Evolutionary conservation across 2,329 filamentous ascomycete species (phyloP), one percentile per base, ranked within the genome.

Genomic region (Penicillium hesseltinei): DNA sequence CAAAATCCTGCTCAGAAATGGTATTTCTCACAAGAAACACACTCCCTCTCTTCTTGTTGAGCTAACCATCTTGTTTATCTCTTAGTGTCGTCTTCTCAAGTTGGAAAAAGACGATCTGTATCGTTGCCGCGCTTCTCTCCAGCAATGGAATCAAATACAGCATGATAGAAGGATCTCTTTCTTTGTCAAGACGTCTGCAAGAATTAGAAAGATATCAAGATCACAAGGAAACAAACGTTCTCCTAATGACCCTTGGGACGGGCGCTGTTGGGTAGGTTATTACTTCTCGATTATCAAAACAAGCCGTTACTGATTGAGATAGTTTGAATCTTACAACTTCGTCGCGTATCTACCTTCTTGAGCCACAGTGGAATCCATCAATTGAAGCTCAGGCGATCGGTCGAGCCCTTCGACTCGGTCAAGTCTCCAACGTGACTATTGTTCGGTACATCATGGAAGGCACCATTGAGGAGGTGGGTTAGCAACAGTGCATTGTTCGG

Each of bases 321-420:
- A 39, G n/a, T 19, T n/a, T 39, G n/a, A 39, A 39, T 39, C 17
- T 39, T 39, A 19, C 36, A 19, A 39, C 36, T 9, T 39, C 36
- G n/a, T 52, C 48, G 21, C 46, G 54, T 21, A 57, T 53, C 9
- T 57, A 53, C 5, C 36, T 47, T n/a, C 48, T 57, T 29, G 54
- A 57, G 43, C 49, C 54, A 13, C 54, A 57, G 38, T 57, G 49
- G 54, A 57, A 57, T 7, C 54, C 54, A 5, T 47, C 48, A 2
- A 53, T 57, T 25, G 54, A 57, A 38, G 49, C 33, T 27, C 54
- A 57, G 25, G 49, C 54, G n/a, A 53, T 53, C 10, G 42, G 48
- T 2, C 38, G 54, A 21, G 54, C 54, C 7, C 33, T 57, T 36
- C 54, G 54, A 35, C 23, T 53, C 8, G 54, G 54, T 15, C 54